Evolutionary conservation across 768 basidiomycete genomes (phyloP).

Genomic region (Chalciporus pseudorubinellus): DNA sequence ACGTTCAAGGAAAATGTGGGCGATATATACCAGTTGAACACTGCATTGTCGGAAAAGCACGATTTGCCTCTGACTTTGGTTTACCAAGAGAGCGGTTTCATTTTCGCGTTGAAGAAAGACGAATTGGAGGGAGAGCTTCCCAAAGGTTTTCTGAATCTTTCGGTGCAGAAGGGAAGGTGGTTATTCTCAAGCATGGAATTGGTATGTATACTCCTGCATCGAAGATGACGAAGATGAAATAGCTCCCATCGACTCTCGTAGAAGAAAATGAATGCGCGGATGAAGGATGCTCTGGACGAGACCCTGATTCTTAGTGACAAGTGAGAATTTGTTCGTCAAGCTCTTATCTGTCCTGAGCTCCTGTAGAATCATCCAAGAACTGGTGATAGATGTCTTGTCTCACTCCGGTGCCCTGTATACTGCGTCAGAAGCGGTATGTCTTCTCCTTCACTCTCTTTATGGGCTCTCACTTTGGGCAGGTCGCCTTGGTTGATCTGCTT

Average conservation of each 20-base stretch:
- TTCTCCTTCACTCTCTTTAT: neutral
- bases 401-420: constrained; percentile 83
- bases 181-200: constrained; percentile 79
- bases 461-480: constrained; percentile 37
- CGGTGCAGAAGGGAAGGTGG: constrained; percentile 66
- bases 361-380: constrained; percentile 71
- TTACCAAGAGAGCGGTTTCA: constrained; percentile 74
- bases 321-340: constrained; percentile 33
- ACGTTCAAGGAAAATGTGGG: constrained; percentile 92
- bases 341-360: neutral
- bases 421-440: constrained; percentile 77
- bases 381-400: constrained; percentile 66
- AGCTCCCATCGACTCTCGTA: constrained; percentile 23
- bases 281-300: constrained; percentile 91
- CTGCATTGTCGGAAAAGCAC: constrained; percentile 57
- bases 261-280: constrained; percentile 86
- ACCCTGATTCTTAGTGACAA: constrained; percentile 82
- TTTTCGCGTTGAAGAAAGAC: constrained; percentile 66
- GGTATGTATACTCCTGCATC: constrained; percentile 41
- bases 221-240: neutral
- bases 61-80: constrained; percentile 61
- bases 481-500: constrained; percentile 87
- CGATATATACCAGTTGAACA: constrained; percentile 75
- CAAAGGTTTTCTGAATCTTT: constrained; percentile 66
- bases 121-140: constrained; percentile 55